Evolutionary conservation across 2,329 filamentous ascomycete genomes (phyloP), one percentile per base, ranked within the genome.

Genomic region (Cladorrhinum sp.): DNA sequence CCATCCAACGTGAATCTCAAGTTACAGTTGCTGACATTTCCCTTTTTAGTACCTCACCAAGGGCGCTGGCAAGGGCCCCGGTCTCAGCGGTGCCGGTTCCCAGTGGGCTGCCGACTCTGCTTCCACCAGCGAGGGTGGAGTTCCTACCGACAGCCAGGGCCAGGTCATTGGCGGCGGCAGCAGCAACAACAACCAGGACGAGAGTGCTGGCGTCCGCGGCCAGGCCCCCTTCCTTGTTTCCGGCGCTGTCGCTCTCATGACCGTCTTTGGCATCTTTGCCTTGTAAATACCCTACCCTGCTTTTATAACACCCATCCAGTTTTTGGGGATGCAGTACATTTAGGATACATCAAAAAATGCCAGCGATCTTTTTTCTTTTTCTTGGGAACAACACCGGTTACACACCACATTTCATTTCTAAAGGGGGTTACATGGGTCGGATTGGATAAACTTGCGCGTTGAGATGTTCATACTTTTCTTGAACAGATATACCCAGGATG

Each of bases 51-150:
- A 76, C 75, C 79, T 86, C 76, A 76, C 73, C 30, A 70, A 76
- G 2, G 83, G 83, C 68, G 83, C 82, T 54, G 83, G 83, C 52
- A 70, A 72, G 4, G 83, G 82, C 8, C 81, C 82, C n/a, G 83
- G 83, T 66, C 78, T 86, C 21, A 73, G 73, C 2, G 83, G 82
- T 14, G 65, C 69, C 28, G 83, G 83, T 49, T 86, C 83, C 21
- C 83, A 86, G 75, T 76, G 79, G 60, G 77, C 79, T 20, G 75
- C 74, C 9, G 77, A 77, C 58, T 54, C 62, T 55, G 76, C 80
- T 50, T 62, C 63, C 18, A 77, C 77, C n/a, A 78, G 79, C 28
- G 80, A 80, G 9, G 75, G 74, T 42, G 73, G 72, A 4, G n/a
- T 20, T 59, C 72, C 74, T 50, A 59, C 69, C 3, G 69, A 74